A percentile compares a stretch with the other conserved stretches of the same genome.
These are phyloP conservation scores for Cyanidioschyzon merolae DNA, from an alignment of 23 red algal genomes.

Conservation along the genomic window DNA sequence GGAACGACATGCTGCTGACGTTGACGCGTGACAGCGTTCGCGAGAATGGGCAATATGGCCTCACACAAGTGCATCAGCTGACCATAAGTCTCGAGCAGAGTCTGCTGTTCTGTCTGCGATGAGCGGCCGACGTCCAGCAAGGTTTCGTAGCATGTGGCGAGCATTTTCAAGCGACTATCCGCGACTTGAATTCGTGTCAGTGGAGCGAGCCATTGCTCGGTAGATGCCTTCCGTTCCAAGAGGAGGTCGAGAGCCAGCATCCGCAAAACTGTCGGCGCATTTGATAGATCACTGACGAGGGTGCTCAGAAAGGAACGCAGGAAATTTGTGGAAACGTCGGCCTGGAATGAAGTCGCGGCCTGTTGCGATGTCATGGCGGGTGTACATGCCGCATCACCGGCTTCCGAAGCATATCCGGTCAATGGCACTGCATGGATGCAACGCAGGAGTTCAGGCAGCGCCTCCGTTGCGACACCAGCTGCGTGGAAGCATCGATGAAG, in stretches of 20 bases:
- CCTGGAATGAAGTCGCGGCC: background rate
- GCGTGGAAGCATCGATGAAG: background rate
- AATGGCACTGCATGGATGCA: background rate
- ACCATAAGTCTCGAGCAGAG: background rate
- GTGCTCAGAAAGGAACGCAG: background rate
- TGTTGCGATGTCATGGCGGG: background rate
- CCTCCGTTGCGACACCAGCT: background rate
- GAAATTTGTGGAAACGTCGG: background rate
- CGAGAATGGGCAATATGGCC: background rate
- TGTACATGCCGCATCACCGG: background rate
- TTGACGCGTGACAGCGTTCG: background rate
- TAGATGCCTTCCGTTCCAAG: background rate
- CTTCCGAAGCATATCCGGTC: background rate
- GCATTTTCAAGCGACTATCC: background rate
- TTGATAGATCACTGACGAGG: background rate
- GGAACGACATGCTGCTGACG: background rate
- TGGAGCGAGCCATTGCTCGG: background rate
- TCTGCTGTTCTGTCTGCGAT: background rate
- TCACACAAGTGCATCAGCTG: background rate
- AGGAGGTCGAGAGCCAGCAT: slow-evolving; percentile 2
- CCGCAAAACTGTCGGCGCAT: background rate
- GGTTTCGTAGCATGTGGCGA: background rate
- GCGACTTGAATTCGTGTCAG: background rate
- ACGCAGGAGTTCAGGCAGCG: slow-evolving; percentile 13
- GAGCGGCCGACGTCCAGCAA: background rate